phyloP scores from a whole-genome alignment of 306 rosid genomes.

The Glycine tomentella region DNA sequence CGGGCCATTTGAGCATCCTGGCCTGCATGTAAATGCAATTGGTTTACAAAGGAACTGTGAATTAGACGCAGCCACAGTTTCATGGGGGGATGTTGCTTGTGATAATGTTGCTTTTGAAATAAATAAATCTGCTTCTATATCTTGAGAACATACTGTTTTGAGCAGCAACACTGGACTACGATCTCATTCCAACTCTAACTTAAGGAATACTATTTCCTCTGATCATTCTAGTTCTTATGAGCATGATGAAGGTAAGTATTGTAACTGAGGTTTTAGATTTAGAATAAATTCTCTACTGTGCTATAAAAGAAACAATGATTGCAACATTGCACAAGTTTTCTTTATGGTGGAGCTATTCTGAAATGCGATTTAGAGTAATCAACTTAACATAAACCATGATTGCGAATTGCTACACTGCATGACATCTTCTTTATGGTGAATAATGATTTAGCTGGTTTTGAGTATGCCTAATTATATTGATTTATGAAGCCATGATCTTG shows the following conservation, averaged over 20 bases:
- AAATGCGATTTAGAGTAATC: slow-evolving; percentile 22
- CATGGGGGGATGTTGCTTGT: too few relatives aligned
- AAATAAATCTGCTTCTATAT: too few relatives aligned
- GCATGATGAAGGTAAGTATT: slow-evolving; percentile 57
- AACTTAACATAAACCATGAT: slow-evolving; percentile 15
- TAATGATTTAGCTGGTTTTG: slow-evolving; percentile 8
- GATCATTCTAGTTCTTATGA: slow-evolving; percentile 36
- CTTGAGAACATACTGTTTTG: too few relatives aligned
- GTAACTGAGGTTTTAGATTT: slow-evolving; percentile 19
- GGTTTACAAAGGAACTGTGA: too few relatives aligned
- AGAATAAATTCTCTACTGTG: neutral
- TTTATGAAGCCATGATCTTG: too few relatives aligned
- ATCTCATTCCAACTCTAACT: too few relatives aligned
- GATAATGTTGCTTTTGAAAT: too few relatives aligned
- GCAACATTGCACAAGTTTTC: neutral
- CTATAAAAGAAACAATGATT: slow-evolving; percentile 8
- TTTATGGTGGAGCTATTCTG: slow-evolving; percentile 8
- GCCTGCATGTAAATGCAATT: too few relatives aligned
- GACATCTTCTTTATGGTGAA: neutral
- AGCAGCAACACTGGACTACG: too few relatives aligned
- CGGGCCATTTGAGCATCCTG: too few relatives aligned
- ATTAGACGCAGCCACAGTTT: too few relatives aligned
- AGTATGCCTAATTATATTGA: slow-evolving; percentile 4
- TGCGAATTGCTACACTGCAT: slow-evolving; percentile 34
- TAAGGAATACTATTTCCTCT: slow-evolving; percentile 38